Base-by-base conservation (phyloP, 306 rosid genomes). In the Glycyrrhiza uralensis region DNA sequence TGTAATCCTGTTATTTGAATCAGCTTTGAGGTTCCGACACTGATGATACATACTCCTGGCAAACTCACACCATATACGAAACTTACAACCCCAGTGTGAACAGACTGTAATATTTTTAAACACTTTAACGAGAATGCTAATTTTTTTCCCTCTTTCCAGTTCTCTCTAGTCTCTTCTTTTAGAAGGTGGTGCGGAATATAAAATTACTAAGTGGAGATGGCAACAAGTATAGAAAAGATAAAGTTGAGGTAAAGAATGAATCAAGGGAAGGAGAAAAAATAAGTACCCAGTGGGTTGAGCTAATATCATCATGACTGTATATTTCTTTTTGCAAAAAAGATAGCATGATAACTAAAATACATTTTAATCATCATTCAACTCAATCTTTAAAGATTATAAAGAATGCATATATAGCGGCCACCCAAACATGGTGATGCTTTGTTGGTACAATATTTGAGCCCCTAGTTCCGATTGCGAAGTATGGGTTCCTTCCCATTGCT, bases 101-200 rank as follows among this genome's bases (percentile, higher is more conserved):
- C n/a, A n/a, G n/a, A n/a, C n/a, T n/a, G n/a, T n/a, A n/a, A n/a
- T n/a, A n/a, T n/a, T n/a, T n/a, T n/a, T n/a, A n/a, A n/a, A n/a
- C n/a, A n/a, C n/a, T n/a, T n/a, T n/a, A n/a, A n/a, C n/a, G n/a
- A n/a, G n/a, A n/a, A n/a, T n/a, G n/a, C n/a, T n/a, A n/a, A n/a
- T n/a, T n/a, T n/a, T n/a, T n/a, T n/a, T n/a, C n/a, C n/a, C n/a
- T n/a, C n/a, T n/a, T n/a, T n/a, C n/a, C n/a, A n/a, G n/a, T n/a
- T n/a, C n/a, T n/a, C n/a, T n/a, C n/a, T n/a, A n/a, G n/a, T n/a
- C n/a, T n/a, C n/a, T n/a, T n/a, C n/a, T n/a, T n/a, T n/a, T n/a
- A n/a, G 62, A 44, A 45, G 50, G 32, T 35, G 52, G 70, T 2
- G 38, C 2, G 5, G 28, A 58, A 62, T 77, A 77, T 58, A 68